These are phyloP conservation scores for Metschnikowia dekortorum DNA, from an alignment of 805 yeast genomes.

Conservation along the genomic window DNA sequence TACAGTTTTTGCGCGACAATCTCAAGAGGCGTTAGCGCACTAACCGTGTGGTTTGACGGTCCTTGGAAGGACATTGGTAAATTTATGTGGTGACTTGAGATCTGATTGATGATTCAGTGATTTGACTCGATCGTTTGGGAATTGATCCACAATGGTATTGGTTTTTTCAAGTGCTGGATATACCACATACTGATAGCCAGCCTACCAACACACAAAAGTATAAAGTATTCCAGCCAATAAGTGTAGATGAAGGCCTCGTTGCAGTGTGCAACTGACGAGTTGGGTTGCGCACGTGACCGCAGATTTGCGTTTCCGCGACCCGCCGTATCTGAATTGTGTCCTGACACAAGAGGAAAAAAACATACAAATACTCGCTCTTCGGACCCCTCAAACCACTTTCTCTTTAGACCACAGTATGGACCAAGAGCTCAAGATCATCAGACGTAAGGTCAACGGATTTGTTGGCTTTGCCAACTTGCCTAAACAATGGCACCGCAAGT, in stretches of 20 bases:
- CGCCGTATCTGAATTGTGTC: constrained; percentile 7
- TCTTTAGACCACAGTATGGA: constrained; percentile 12
- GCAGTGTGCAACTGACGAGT: not conserved
- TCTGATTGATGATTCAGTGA: too few relatives aligned
- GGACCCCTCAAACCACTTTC: not conserved
- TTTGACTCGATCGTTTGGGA: too few relatives aligned
- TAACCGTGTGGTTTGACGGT: too few relatives aligned
- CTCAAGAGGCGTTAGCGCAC: not conserved
- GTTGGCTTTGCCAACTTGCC: constrained; percentile 98
- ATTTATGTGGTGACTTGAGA: too few relatives aligned
- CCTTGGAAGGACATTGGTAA: too few relatives aligned
- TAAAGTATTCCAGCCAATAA: too few relatives aligned
- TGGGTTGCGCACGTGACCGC: constrained; percentile 1
- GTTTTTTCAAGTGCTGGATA: too few relatives aligned
- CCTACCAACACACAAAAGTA: too few relatives aligned
- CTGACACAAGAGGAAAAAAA: constrained; percentile 9
- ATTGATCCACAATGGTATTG: too few relatives aligned
- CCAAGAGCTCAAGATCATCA: constrained; percentile 57
- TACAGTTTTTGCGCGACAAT: constrained; percentile 53
- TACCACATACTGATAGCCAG: too few relatives aligned
- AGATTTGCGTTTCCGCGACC: constrained; percentile 3
- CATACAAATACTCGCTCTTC: constrained; percentile 2
- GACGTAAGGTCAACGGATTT: constrained; percentile 82
- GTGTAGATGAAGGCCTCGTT: not conserved
- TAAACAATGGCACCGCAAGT: constrained; percentile 96